Base-by-base conservation (phyloP, 2,329 filamentous ascomycete species). In the Madurella mycetomatis region DNA sequence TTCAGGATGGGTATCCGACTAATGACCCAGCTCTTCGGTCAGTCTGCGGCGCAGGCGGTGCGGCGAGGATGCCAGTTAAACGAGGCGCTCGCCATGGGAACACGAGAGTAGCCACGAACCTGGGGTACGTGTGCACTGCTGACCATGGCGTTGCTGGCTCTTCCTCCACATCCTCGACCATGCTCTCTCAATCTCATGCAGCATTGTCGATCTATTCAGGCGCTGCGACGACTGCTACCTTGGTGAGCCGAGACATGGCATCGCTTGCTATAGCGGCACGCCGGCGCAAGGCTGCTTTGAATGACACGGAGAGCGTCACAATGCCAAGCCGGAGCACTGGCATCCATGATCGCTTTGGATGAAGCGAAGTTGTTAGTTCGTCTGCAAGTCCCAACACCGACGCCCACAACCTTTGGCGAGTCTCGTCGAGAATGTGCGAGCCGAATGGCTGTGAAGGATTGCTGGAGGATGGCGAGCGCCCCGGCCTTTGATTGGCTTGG, bases 271-370 rank as follows among this genome's bases (percentile, higher is more conserved):
- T 45, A 50, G 31, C 37, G 46, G 32, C 47, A 49, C 9, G 34
- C 34, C 8, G 16, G 49, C 34, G 43, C 46, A 51, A 16, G 43
- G 19, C 34, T 41, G 40, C 18, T 37, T 40, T 17, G 47, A 45
- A 25, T 37, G 30, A 31, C 43, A 49, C 37, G 34, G 49, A 47
- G 32, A 53, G 25, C 17, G 54, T 54, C 39, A 42, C 54, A 56
- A 32, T 31, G 54, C 54, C 57, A 59, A 59, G 57, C 30, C 52
- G 57, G 57, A 57, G 50, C 30, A 39, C 30, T 39, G 46, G 13
- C 18, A 41, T 17, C 49, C 57, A 55, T 53, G 48, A 16, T 47
- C 43, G 19, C 45, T 54, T 55, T 54, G 48, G 41, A 49, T 37
- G 44, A 51, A 56, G 54, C 51, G 40, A 45, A 47, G 7, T 53